Evolutionary conservation across 2,329 filamentous ascomycete genomes (phyloP).

Genomic region (Colletotrichum coccodes): DNA sequence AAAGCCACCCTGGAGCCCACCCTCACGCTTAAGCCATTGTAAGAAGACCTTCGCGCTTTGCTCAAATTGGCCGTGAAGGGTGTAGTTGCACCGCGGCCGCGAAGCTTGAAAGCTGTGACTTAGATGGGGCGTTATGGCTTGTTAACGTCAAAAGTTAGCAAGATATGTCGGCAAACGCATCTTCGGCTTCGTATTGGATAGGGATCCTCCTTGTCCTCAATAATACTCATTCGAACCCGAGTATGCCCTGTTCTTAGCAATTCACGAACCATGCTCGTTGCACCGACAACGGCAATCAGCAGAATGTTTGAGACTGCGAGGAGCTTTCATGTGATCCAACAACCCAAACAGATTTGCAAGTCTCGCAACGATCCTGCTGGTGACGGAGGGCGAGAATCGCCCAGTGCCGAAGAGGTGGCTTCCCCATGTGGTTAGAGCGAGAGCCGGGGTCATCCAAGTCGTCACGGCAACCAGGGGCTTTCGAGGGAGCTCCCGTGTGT

Average conservation of each 20-base stretch:
- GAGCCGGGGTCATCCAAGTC: slow-evolving; percentile 3
- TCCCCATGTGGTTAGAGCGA: slow-evolving; percentile 14
- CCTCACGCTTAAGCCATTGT: too few relatives aligned
- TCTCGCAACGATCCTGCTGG: not conserved
- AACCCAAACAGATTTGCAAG: not conserved
- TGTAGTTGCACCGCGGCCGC: too few relatives aligned
- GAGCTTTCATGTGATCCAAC: slow-evolving; percentile 23
- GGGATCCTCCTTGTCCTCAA: not conserved
- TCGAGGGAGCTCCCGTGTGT: slow-evolving; percentile 23
- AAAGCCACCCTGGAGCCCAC: too few relatives aligned
- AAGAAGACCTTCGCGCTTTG: too few relatives aligned
- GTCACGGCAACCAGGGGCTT: slow-evolving; percentile 15
- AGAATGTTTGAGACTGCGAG: not conserved
- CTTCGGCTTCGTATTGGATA: not conserved
- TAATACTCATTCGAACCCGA: not conserved
- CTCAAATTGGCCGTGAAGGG: not conserved
- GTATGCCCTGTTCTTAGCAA: not conserved
- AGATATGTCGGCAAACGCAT: not conserved
- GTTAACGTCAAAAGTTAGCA: not conserved
- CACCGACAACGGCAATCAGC: not conserved
- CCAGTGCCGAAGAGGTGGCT: slow-evolving; percentile 18
- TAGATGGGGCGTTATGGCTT: not conserved
- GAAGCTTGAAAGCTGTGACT: too few relatives aligned
- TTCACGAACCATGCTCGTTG: not conserved
- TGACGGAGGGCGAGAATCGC: slow-evolving; percentile 1